A percentile compares a stretch with the other conserved stretches of the same genome.
These are phyloP conservation scores for Trichoderma polysporum DNA, from an alignment of 2,329 filamentous ascomycete genomes.

Conservation along the genomic window DNA sequence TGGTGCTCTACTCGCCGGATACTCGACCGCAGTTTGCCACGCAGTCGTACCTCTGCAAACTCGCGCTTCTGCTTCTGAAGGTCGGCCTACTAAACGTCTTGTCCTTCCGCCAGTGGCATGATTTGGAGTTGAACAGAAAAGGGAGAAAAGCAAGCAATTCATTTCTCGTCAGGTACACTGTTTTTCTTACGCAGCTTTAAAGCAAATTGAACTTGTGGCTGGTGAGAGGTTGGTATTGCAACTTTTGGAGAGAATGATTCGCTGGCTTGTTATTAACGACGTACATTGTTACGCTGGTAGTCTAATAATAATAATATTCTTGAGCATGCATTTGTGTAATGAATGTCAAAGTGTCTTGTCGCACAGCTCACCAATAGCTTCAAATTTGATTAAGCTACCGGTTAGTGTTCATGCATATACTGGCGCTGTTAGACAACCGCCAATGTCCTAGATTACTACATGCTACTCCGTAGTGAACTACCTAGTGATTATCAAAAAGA, in stretches of 20 bases:
- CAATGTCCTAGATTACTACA: not conserved
- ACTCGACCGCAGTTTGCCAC: constrained; percentile 3
- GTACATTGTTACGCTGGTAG: not conserved
- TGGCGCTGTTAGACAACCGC: not conserved
- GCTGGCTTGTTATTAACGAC: not conserved
- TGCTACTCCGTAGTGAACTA: not conserved
- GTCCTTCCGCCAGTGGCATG: not conserved
- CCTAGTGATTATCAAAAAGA: not conserved
- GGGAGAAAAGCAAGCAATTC: not conserved
- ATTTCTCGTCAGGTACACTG: not conserved
- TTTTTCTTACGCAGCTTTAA: too few relatives aligned
- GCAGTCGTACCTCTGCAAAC: not conserved
- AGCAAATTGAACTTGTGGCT: not conserved
- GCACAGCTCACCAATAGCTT: not conserved
- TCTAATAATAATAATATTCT: not conserved
- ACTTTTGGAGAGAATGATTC: not conserved
- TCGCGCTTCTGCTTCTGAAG: not conserved
- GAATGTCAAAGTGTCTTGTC: too few relatives aligned
- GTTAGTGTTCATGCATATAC: not conserved
- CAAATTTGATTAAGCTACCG: not conserved
- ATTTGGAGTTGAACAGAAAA: not conserved
- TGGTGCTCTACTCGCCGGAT: constrained; percentile 5
- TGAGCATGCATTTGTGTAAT: constrained; percentile 1
- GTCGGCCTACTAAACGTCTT: not conserved
- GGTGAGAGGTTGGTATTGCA: not conserved